Evolutionary conservation across 1,139 yeast genomes (phyloP), one percentile per base, ranked within the genome.

Genomic region (Casaregolazyma lundiana): DNA sequence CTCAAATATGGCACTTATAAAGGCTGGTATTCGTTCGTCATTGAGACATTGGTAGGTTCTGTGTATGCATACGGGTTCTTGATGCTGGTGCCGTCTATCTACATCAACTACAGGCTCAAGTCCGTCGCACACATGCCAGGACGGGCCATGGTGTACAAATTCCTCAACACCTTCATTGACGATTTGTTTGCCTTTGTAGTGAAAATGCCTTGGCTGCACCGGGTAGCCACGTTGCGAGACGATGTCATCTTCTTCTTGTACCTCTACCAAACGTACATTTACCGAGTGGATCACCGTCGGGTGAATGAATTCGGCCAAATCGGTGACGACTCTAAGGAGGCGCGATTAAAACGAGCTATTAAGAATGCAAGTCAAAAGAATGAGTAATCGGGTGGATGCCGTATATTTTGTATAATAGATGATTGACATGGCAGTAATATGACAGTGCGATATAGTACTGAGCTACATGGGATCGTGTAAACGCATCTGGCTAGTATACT

Each of bases 51-150:
- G 24, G 73, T 69, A 26, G 72, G 71, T 1, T 66, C 68, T 30
- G 73, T 69, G 17, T 69, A 69, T 49, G 69, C 72, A 1, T 69
- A 69, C 48, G 73, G 73, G 2, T 69, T 69, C 56, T 53, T 69
- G 43, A 65, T 68, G 47, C 54, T 69, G 41, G 66, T 69, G 19
- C 72, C 73, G 7, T 57, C 69, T 3, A 67, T 69, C 35, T 69
- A 69, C 51, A 69, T 68, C 57, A 69, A 69, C 51, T 69, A 69
- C 53, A 58, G 71, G 43, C 61, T 69, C 44, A 69, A 69, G 54
- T 65, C 69, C 1, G 73, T 69, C 5, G 73, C 73, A 2, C 72
- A 69, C 53, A 66, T 69, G 62, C 71, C 72, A 4, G 57, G 64
- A 41, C 61, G 66, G 44, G 70, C 72, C 5, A 65, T 69, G 70